Evolutionary conservation across 768 basidiomycete genomes (phyloP), one percentile per base, ranked within the genome.

Genomic region (Boletus pseudopeckii): DNA sequence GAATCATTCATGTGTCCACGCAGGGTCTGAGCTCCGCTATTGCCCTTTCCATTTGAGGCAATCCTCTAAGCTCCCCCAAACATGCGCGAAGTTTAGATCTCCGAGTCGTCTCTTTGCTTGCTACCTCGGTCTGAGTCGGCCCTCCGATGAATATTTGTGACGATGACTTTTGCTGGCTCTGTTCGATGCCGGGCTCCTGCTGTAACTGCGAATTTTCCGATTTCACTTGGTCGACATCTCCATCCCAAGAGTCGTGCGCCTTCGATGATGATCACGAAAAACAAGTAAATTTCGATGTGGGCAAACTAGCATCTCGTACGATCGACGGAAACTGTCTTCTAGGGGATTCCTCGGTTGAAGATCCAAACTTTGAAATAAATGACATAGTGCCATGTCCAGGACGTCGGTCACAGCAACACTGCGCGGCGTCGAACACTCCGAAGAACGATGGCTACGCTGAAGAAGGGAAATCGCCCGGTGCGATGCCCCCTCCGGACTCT

Each of bases 401-500:
- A 15, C 13, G 28, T 41, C 46, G 51, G 55, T 42, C 50, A 22
- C 49, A 45, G 38, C 42, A 28, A 22, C 41, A 42, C 4, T 33
- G 20, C 32, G 24, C 47, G 11, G 44, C 42, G n/a, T n/a, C n/a
- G 33, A 50, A 36, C 18, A 55, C 52, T 33, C 49, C 55, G 47
- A 60, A 41, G 38, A 26, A 63, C 46, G 41, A 37, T 48, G n/a
- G 1, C 24, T 7, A 45, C n/a, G 24, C 7, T 40, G 45, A 51
- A 28, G 28, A 24, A 36, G 54, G 52, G 46, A 43, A 45, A n/a
- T 54, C 56, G 0, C 56, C 60, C 10, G 22, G 22, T n/a, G 8
- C 44, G 39, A 39, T 22, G 0, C 53, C 34, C 14, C 65, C 65
- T 52, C 63, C 65, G 18, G 53, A 55, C 6, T 67, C 65, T 11